These are phyloP conservation scores for Stylonectria norvegica DNA, from an alignment of 2,329 filamentous ascomycete species.

Conservation along the genomic window DNA sequence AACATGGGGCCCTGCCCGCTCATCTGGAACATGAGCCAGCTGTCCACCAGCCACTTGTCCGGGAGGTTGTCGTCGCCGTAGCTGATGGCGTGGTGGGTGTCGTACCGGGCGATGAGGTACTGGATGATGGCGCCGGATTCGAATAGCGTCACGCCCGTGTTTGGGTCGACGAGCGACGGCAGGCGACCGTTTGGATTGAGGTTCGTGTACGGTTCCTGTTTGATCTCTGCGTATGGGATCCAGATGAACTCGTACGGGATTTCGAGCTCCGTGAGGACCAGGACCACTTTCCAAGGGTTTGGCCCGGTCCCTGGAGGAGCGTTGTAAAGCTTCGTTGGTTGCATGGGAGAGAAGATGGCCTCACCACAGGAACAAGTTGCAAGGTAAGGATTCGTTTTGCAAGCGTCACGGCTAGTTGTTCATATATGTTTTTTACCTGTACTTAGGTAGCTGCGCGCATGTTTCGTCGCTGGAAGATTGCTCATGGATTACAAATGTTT, in stretches of 20 bases:
- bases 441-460: no score
- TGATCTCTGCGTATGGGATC: slow-evolving; percentile 22
- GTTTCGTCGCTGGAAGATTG: no score
- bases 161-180: slow-evolving; percentile 31
- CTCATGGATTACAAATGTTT: no score
- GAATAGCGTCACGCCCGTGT: slow-evolving; percentile 29
- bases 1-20: slow-evolving; percentile 44
- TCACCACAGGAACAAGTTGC: no score
- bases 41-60: background rate
- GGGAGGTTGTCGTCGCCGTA: slow-evolving; percentile 2
- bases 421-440: no score
- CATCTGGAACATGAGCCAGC: slow-evolving; percentile 17
- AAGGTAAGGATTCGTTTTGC: no score
- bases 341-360: no score
- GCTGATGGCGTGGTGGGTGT: slow-evolving; percentile 14
- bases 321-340: background rate
- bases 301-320: slow-evolving; percentile 8
- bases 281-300: slow-evolving; percentile 24
- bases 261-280: slow-evolving; percentile 30
- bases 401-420: no score
- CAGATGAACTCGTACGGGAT: slow-evolving; percentile 26
- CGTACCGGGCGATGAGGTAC: slow-evolving; percentile 19
- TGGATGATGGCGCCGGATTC: slow-evolving; percentile 21
- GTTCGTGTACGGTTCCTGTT: slow-evolving; percentile 22
- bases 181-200: slow-evolving; percentile 34